phyloP scores from a whole-genome alignment of 176 grass and related monocot species.

The Oryza punctata region DNA sequence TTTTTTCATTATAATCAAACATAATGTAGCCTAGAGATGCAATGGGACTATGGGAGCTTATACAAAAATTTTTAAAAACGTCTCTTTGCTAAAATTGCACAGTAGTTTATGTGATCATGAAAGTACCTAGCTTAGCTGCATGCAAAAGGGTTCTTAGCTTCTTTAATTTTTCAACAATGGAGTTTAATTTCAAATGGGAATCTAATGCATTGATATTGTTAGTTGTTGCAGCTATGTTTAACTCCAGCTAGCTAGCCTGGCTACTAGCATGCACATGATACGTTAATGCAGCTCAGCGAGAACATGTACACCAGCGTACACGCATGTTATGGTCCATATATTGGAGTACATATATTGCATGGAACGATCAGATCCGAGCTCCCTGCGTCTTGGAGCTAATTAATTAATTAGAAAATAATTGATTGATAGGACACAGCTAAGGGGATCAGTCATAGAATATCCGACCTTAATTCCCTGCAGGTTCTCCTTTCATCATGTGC shows the following conservation, averaged over 20 bases:
- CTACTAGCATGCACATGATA: background rate
- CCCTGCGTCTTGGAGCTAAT: constrained; percentile 32
- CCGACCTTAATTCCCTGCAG: background rate
- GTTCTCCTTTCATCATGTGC: constrained; percentile 14
- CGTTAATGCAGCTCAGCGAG: background rate
- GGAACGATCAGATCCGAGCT: background rate
- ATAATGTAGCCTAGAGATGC: background rate
- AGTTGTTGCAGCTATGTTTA: no score
- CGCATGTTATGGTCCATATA: background rate
- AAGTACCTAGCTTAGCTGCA: background rate
- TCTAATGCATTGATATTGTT: background rate
- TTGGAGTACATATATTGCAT: background rate
- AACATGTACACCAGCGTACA: background rate
- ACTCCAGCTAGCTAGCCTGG: no score
- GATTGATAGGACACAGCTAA: background rate
- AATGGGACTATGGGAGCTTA: background rate
- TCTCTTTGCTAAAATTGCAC: background rate
- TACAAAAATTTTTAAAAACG: background rate
- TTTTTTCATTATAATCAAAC: background rate
- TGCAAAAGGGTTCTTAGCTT: background rate
- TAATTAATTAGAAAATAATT: constrained; percentile 16
- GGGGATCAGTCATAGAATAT: constrained; percentile 14
- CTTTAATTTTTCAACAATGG: background rate
- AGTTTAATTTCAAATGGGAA: background rate
- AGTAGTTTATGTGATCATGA: background rate